These are phyloP conservation scores for Penicillium sp. DNA, from an alignment of 2,329 filamentous ascomycete species.

Conservation along the genomic window DNA sequence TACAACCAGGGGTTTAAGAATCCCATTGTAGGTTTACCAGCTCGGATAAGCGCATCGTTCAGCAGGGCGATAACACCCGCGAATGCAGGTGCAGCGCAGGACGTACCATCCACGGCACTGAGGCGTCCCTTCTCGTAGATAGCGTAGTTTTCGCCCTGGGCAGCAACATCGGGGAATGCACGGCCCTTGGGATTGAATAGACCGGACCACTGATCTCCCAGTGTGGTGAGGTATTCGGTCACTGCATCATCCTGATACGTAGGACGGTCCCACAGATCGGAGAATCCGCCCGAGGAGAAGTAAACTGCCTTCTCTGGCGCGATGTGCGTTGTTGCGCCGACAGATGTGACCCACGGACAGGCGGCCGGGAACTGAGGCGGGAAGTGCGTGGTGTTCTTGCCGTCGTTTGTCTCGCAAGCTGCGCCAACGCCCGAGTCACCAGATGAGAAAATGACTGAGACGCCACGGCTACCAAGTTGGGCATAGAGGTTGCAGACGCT, in stretches of 20 bases:
- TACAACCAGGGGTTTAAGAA: constrained; percentile 65
- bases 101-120: constrained; percentile 39
- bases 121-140: constrained; percentile 33
- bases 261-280: constrained; percentile 37
- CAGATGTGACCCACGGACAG: constrained; percentile 42
- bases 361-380: constrained; percentile 43
- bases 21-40: constrained; percentile 52
- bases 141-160: constrained; percentile 36
- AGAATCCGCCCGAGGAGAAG: constrained; percentile 46
- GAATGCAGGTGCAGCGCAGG: constrained; percentile 58
- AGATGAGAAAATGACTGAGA: constrained; percentile 50
- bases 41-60: constrained; percentile 59
- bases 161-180: constrained; percentile 44
- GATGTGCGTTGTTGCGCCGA: constrained; percentile 42
- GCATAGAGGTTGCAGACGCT: constrained; percentile 46
- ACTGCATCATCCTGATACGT: constrained; percentile 39
- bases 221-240: constrained; percentile 29
- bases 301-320: constrained; percentile 41
- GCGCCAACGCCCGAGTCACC: constrained; percentile 50
- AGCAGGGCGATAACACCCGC: constrained; percentile 60
- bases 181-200: constrained; percentile 37
- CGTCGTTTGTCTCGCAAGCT: constrained; percentile 36
- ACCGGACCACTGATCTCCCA: constrained; percentile 26
- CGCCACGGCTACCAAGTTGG: constrained; percentile 53
- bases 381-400: constrained; percentile 40